Base-by-base conservation (phyloP, 2,329 filamentous ascomycete species). In the Catunica adiposa region DNA sequence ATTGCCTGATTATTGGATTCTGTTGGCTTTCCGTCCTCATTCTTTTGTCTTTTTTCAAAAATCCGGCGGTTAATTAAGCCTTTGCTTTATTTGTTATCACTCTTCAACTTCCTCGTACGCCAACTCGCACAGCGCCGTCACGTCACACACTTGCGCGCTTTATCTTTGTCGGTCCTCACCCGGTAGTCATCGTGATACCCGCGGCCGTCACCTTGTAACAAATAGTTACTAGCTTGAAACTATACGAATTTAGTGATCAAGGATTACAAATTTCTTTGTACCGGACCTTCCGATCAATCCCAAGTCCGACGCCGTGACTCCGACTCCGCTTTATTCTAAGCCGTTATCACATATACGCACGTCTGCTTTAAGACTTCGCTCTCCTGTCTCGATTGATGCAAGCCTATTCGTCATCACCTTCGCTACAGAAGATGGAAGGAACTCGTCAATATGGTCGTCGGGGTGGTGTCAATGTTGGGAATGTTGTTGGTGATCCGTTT, bases 401-500 rank as follows among this genome's bases (percentile, higher is more conserved):
- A 73, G 74, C 77, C 61, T 86, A 86, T 82, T 71, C 82, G 60
- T 74, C 77, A 66, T 86, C 84, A 64, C 84, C 84, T 64, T 89
- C 85, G 62, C 72, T 88, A 65, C 75, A 73, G 70, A 89, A 88
- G 82, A 88, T 88, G 84, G 84, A 89, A 74, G 75, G 80, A 67
- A 77, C 77, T 62, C 75, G 64, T 60, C 69, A 71, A 62, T 78
- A 81, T 65, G 73, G 72, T 62, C 69, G 74, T 65, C 73, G 77
- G 65, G 71, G 74, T 66, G 73, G 76, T 64, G 83, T 95, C 69
- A 84, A 79, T 68, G 70, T 89, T 69, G 86, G 86, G 67, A 94
- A 96, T 70, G 89, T 98, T 63, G 77, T 96, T 59, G 92, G 92
- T 64, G 90, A 98, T 71, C 92, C 92, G 4, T 97, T 98, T 70